Evolutionary conservation across 768 basidiomycete genomes (phyloP).

Genomic region (Russula sp.): DNA sequence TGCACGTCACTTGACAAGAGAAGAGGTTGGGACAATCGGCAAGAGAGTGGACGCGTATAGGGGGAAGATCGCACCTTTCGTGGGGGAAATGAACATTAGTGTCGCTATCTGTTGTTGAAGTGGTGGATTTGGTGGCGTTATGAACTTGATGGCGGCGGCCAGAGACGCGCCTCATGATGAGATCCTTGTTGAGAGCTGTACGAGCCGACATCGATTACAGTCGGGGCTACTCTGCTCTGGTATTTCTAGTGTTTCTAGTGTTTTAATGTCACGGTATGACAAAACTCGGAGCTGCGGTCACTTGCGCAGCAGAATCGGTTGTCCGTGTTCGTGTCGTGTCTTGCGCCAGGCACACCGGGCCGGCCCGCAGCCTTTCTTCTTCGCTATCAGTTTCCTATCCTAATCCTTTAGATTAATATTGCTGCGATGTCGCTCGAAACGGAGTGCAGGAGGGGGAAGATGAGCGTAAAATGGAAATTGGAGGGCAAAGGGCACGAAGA

Average conservation of each 20-base stretch:
- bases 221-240: not conserved
- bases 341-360: not conserved
- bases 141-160: not conserved
- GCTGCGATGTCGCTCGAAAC: not conserved
- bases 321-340: not conserved
- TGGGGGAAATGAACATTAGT: not conserved
- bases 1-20: not conserved
- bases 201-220: not conserved
- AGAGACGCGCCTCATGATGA: conserved; percentile 4
- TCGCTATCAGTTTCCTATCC: too few species aligned
- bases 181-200: conserved; percentile 5
- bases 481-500: not conserved
- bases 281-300: not conserved
- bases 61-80: not conserved
- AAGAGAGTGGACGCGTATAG: not conserved
- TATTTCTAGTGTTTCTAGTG: too few species aligned
- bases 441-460: not conserved
- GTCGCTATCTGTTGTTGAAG: not conserved
- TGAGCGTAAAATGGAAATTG: not conserved
- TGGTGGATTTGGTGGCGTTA: not conserved
- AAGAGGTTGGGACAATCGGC: not conserved
- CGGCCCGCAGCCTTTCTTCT: not conserved
- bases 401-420: too few species aligned
- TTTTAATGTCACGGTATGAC: too few species aligned
- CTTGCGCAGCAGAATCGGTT: not conserved